These are phyloP conservation scores for Erysimum pusillum DNA, from an alignment of 441 rosid species.

Conservation along the genomic window DNA sequence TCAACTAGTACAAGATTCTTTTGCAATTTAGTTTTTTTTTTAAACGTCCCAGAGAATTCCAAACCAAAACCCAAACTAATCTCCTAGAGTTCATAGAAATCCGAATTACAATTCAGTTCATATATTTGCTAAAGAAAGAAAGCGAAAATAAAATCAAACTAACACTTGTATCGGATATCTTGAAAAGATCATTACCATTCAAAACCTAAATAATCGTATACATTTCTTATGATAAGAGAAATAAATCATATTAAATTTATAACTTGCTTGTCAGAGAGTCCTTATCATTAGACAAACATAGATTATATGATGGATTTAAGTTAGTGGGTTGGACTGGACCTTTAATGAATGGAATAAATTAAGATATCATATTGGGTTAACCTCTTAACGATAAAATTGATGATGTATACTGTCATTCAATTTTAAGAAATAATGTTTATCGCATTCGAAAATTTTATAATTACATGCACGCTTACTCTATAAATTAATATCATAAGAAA, in stretches of 20 bases:
- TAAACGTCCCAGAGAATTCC: too few relatives aligned
- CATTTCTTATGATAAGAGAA: slow-evolving; percentile 32
- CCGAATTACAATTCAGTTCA: not conserved
- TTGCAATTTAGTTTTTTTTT: not conserved
- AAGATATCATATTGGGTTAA: slow-evolving; percentile 43
- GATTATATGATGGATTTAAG: slow-evolving; percentile 41
- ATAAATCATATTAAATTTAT: slow-evolving; percentile 15
- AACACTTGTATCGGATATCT: slow-evolving; percentile 4
- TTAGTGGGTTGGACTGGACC: slow-evolving; percentile 38
- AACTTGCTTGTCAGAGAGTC: slow-evolving; percentile 26
- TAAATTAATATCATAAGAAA: not conserved
- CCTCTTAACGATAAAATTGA: slow-evolving; percentile 44
- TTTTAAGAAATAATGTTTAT: not conserved
- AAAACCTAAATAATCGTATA: not conserved
- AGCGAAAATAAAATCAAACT: not conserved
- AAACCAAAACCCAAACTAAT: too few relatives aligned
- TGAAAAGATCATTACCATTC: slow-evolving; percentile 26
- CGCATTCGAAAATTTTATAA: not conserved
- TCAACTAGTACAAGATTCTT: not conserved
- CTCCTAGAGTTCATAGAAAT: too few relatives aligned
- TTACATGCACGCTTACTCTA: slow-evolving; percentile 33
- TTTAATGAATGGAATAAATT: slow-evolving; percentile 38
- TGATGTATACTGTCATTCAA: slow-evolving; percentile 35
- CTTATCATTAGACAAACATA: slow-evolving; percentile 34
- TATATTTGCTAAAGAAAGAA: not conserved